A percentile compares a stretch with the other conserved stretches of the same genome.
Evolutionary conservation across 2,329 filamentous ascomycete genomes (phyloP).

Genomic region (Colletotrichum viniferum): DNA sequence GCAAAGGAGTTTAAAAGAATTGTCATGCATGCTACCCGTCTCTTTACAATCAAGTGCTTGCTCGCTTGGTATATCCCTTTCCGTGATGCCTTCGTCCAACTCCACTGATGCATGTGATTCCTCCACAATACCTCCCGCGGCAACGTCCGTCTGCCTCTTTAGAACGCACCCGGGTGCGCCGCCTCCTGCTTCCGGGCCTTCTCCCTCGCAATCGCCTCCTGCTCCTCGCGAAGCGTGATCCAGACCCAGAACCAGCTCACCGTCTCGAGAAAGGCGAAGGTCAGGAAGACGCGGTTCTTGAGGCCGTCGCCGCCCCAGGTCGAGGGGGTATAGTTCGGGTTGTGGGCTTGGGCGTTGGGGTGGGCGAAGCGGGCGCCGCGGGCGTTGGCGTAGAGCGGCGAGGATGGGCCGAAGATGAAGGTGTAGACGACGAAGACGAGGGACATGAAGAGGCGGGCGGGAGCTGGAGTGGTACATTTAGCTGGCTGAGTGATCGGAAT

Average conservation of each 20-base stretch:
- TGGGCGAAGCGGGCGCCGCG: slow-evolving; percentile 37
- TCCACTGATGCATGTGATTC: not conserved
- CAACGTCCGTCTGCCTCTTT: too few relatives aligned
- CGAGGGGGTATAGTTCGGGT: slow-evolving; percentile 39
- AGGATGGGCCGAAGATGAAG: slow-evolving; percentile 62
- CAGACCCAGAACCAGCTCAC: slow-evolving; percentile 88
- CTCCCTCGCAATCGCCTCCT: slow-evolving; percentile 42
- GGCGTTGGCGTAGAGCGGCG: slow-evolving; percentile 47
- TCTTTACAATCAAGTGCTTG: not conserved
- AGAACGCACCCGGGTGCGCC: not conserved
- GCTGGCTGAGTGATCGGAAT: not conserved
- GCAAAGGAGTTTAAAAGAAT: not conserved
- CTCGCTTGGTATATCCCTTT: not conserved
- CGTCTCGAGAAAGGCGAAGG: slow-evolving; percentile 84
- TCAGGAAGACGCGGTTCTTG: slow-evolving; percentile 85
- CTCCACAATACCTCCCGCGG: not conserved
- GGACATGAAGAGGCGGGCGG: slow-evolving; percentile 68
- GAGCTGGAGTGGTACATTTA: slow-evolving; percentile 45
- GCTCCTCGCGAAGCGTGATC: slow-evolving; percentile 72
- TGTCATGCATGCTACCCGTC: not conserved
- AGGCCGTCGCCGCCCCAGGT: slow-evolving; percentile 67
- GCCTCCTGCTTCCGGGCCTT: slow-evolving; percentile 36
- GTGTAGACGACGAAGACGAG: slow-evolving; percentile 67
- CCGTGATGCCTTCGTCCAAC: not conserved
- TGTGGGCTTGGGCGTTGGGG: slow-evolving; percentile 35